A percentile compares a stretch with the other conserved stretches of the same genome.
Conservation (phyloP, 306 rosid genomes). For the Rosa rugosa region DNA sequence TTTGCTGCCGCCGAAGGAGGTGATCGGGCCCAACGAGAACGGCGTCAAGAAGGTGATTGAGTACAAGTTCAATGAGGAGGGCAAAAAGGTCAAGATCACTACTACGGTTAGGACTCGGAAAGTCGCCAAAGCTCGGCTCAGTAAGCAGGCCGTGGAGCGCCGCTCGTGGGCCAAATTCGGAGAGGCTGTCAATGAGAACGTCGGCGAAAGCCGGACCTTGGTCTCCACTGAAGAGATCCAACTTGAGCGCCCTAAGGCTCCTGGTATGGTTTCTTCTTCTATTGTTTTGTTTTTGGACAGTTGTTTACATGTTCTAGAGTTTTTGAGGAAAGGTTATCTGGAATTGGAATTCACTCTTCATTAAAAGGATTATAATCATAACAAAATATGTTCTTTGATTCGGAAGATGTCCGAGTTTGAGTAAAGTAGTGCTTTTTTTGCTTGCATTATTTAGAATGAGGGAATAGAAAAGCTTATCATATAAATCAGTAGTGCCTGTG, state of each 20-base stretch:
- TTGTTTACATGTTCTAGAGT: not conserved
- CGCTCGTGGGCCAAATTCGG: slow-evolving; percentile 86
- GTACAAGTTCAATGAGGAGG: slow-evolving; percentile 73
- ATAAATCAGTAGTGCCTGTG: too few relatives aligned
- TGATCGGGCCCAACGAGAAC: slow-evolving; percentile 73
- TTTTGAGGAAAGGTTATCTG: not conserved
- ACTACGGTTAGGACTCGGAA: slow-evolving; percentile 67
- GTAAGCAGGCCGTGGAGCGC: slow-evolving; percentile 55
- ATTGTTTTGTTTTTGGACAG: not conserved
- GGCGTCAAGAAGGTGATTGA: slow-evolving; percentile 73
- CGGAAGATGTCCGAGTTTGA: too few relatives aligned
- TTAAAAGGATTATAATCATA: too few relatives aligned
- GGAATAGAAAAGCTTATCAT: not conserved
- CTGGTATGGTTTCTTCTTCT: slow-evolving; percentile 34
- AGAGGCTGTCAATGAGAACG: slow-evolving; percentile 73
- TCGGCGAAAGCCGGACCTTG: slow-evolving; percentile 73
- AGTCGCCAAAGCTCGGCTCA: slow-evolving; percentile 50
- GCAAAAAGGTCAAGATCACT: slow-evolving; percentile 71
- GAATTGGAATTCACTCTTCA: too few relatives aligned
- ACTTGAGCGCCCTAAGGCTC: slow-evolving; percentile 85
- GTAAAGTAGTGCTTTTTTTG: not conserved
- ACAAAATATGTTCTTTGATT: too few relatives aligned
- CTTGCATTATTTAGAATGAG: not conserved
- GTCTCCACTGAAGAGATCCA: slow-evolving; percentile 85
- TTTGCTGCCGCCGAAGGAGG: slow-evolving; percentile 64